Evolutionary conservation across 164 flowering plant species (phyloP).

Genomic region (Stephania yunnanensis): DNA sequence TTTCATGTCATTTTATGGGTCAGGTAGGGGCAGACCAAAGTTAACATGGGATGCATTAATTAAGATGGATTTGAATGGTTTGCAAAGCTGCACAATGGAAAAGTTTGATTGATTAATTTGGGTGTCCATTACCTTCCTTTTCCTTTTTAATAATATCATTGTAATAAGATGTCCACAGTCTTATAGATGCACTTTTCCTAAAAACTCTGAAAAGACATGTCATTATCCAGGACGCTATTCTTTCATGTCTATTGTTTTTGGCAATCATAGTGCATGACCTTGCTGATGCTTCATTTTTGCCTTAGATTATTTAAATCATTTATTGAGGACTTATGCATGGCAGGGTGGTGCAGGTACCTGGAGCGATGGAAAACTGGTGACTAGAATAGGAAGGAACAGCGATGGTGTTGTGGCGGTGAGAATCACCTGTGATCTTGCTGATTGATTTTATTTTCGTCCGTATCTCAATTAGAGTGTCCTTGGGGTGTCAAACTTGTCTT

Average conservation of each 20-base stretch:
- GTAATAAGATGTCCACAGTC: not conserved
- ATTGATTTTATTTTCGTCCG: not conserved
- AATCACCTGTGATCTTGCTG: conserved; percentile 11
- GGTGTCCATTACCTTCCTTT: too few relatives aligned
- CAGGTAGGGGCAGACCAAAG: too few relatives aligned
- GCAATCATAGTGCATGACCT: too few relatives aligned
- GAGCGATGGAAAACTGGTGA: conserved; percentile 99
- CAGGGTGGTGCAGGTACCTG: conserved; percentile 99
- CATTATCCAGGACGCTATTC: not conserved
- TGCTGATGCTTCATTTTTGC: not conserved
- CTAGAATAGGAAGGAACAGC: conserved; percentile 93
- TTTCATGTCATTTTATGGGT: too few relatives aligned
- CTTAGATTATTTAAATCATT: conserved; percentile 16
- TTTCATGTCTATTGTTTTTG: not conserved
- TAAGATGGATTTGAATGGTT: too few relatives aligned
- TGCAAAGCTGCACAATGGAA: too few relatives aligned
- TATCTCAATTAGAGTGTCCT: not conserved
- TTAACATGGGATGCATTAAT: too few relatives aligned
- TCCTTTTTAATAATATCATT: too few relatives aligned
- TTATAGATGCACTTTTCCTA: not conserved
- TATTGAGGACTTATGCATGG: conserved; percentile 60
- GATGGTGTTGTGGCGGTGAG: conserved; percentile 75
- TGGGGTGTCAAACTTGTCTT: not conserved
- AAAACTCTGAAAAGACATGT: not conserved
- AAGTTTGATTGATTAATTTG: too few relatives aligned